phyloP scores from a whole-genome alignment of 2,329 filamentous ascomycete genomes.

The Exophiala bonariae region DNA sequence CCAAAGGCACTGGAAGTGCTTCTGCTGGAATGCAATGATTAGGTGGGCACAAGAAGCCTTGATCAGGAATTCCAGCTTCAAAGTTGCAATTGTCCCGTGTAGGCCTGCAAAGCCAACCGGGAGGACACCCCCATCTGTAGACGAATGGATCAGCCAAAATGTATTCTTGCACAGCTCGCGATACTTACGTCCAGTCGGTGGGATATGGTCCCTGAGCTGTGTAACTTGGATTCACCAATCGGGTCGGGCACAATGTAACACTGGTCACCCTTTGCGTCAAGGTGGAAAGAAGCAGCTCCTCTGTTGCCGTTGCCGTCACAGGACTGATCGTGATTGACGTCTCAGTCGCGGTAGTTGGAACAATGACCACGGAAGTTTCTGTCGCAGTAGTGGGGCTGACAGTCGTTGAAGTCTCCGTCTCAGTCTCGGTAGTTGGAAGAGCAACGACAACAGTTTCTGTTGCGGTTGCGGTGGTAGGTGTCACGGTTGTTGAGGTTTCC shows the following conservation, averaged over 20 bases:
- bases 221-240: slow-evolving; percentile 33
- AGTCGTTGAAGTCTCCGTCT: too few species aligned
- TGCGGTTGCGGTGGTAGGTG: slow-evolving; percentile 9
- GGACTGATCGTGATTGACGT: background rate
- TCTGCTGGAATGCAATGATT: slow-evolving; percentile 40
- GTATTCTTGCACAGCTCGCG: too few species aligned
- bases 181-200: slow-evolving; percentile 29
- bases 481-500: slow-evolving; percentile 14
- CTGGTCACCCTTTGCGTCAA: slow-evolving; percentile 16
- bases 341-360: background rate
- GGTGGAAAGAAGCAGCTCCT: slow-evolving; percentile 7
- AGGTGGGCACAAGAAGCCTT: slow-evolving; percentile 40
- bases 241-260: slow-evolving; percentile 31
- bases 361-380: background rate
- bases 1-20: slow-evolving; percentile 27
- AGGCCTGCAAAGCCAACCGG: slow-evolving; percentile 44
- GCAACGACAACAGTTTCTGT: slow-evolving; percentile 1
- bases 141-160: background rate
- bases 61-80: slow-evolving; percentile 40
- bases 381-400: background rate
- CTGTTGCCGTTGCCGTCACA: slow-evolving; percentile 1
- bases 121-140: slow-evolving; percentile 45
- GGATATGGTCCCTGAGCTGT: slow-evolving; percentile 30
- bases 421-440: too few species aligned
- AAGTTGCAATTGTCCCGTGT: slow-evolving; percentile 40